These are phyloP conservation scores for Hypoxylon fuscum DNA, from an alignment of 495 filamentous ascomycete species.

Conservation along the genomic window DNA sequence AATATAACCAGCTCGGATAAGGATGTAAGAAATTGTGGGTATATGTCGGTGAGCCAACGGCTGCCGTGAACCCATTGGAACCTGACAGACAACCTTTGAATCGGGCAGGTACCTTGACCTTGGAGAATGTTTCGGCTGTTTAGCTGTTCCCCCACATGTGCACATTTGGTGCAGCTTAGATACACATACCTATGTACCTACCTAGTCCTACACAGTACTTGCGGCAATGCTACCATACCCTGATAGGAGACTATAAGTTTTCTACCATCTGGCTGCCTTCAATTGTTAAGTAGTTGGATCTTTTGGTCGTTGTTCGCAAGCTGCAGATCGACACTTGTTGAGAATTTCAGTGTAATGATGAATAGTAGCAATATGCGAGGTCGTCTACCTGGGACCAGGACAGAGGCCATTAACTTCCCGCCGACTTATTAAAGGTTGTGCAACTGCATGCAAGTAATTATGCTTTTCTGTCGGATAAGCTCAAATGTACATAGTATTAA, in stretches of 20 bases:
- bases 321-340: slow-evolving; percentile 13
- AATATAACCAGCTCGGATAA: slow-evolving; percentile 24
- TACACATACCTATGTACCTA: too few species aligned
- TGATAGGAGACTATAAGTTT: too few species aligned
- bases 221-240: slow-evolving; percentile 17
- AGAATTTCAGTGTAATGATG: too few species aligned
- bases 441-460: slow-evolving; percentile 17
- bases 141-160: slow-evolving; percentile 20
- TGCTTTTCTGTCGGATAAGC: slow-evolving; percentile 10
- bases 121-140: too few species aligned
- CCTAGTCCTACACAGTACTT: slow-evolving; percentile 2
- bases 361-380: too few species aligned
- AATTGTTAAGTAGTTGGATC: slow-evolving; percentile 8
- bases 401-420: neutral
- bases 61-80: slow-evolving; percentile 19
- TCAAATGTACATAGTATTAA: too few species aligned
- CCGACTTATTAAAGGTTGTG: slow-evolving; percentile 5
- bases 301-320: slow-evolving; percentile 5
- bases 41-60: slow-evolving; percentile 26
- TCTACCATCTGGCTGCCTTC: too few species aligned
- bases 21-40: slow-evolving; percentile 32
- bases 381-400: neutral
- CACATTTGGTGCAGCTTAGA: too few species aligned
- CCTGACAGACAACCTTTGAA: too few species aligned
- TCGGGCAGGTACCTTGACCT: too few species aligned